Conservation (phyloP, 352 stramenopile genomes). For the Hyaloperonospora arabidopsidis region DNA sequence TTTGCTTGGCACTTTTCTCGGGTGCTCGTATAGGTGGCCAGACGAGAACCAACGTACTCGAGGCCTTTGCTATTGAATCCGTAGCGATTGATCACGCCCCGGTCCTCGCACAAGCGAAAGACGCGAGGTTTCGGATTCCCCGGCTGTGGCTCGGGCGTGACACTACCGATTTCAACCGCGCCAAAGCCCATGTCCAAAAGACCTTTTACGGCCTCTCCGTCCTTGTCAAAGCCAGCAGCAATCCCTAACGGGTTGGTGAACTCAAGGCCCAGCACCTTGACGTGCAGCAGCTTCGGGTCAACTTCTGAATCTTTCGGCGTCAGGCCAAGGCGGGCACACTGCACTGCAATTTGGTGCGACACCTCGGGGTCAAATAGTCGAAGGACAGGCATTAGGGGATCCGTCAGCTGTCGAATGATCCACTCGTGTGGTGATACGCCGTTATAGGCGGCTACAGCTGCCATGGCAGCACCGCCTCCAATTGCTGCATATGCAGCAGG, state of each 20-base stretch:
- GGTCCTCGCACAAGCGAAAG: constrained; percentile 92
- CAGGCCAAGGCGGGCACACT: constrained; percentile 64
- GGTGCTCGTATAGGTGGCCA: constrained; percentile 50
- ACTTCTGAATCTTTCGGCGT: constrained; percentile 47
- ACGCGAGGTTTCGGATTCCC: constrained; percentile 95
- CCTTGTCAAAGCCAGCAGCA: constrained; percentile 97
- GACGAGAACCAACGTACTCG: constrained; percentile 58
- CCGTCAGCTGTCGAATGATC: constrained; percentile 57
- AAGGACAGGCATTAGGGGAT: constrained; percentile 76
- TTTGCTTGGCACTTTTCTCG: constrained; percentile 24
- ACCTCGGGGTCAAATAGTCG: constrained; percentile 79
- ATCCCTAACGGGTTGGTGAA: constrained; percentile 93
- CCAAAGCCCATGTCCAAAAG: constrained; percentile 92
- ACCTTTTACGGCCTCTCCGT: constrained; percentile 89
- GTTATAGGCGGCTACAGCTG: constrained; percentile 51
- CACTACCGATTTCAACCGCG: constrained; percentile 92
- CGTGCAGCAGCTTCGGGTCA: constrained; percentile 47
- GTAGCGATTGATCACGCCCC: constrained; percentile 96
- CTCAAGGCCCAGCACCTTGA: constrained; percentile 51
- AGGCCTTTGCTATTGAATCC: constrained; percentile 95
- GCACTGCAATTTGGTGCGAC: constrained; percentile 79
- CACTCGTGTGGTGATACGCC: constrained; percentile 70
- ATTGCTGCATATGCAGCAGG: constrained; percentile 33
- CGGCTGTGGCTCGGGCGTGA: constrained; percentile 89
- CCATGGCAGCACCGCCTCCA: constrained; percentile 41